Conservation (phyloP, 2,329 filamentous ascomycete genomes). For the Fusarium citri region DNA sequence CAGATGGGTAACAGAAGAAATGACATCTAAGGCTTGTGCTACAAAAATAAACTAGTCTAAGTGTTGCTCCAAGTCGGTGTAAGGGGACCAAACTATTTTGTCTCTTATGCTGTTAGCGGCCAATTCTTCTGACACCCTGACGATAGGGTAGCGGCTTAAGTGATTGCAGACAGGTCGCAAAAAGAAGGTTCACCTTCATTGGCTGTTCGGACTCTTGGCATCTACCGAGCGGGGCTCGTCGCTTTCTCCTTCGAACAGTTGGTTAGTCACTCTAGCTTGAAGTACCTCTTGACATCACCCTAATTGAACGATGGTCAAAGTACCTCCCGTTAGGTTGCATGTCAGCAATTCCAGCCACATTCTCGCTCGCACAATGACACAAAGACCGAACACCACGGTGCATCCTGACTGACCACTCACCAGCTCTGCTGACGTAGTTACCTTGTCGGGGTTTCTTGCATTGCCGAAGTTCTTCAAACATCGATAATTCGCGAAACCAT, state of each 20-base stretch:
- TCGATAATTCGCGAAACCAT: not conserved
- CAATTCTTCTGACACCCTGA: not conserved
- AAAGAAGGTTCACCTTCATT: not conserved
- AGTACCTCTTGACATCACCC: accelerated
- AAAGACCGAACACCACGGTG: not conserved
- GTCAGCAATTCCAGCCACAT: not conserved
- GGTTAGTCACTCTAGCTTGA: accelerated
- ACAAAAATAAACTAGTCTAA: not conserved
- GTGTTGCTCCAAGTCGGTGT: accelerated
- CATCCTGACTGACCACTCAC: not conserved
- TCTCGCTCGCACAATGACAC: not conserved
- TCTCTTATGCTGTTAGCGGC: not conserved
- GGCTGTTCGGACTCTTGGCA: constrained; percentile 26
- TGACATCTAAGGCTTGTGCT: not conserved
- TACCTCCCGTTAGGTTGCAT: accelerated
- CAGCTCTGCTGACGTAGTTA: not conserved
- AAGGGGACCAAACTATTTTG: not conserved
- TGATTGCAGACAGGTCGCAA: not conserved
- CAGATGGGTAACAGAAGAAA: not conserved
- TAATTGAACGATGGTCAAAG: accelerated
- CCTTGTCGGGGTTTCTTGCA: not conserved
- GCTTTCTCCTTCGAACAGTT: not conserved
- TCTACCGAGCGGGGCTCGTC: not conserved
- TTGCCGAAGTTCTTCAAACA: constrained; percentile 7
- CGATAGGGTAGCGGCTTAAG: constrained; percentile 3